These are phyloP conservation scores for Aphanomyces stellatus DNA, from an alignment of 352 stramenopile genomes.

Conservation along the genomic window DNA sequence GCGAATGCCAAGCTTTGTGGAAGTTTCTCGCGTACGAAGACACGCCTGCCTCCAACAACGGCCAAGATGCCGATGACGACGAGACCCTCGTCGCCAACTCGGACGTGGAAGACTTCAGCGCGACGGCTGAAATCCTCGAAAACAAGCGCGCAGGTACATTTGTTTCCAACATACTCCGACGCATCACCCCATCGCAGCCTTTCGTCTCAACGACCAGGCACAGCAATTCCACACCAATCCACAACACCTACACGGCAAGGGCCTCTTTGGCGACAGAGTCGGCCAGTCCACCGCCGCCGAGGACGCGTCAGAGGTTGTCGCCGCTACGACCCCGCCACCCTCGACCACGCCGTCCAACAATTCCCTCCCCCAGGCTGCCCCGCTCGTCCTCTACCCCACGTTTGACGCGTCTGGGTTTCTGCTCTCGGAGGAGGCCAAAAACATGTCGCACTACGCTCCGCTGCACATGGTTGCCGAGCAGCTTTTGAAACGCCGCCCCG, in stretches of 20 bases:
- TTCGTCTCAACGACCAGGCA: too few relatives aligned
- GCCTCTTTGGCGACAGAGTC: too few relatives aligned
- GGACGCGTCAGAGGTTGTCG: too few relatives aligned
- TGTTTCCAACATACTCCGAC: background rate
- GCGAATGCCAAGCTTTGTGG: slow-evolving; percentile 51
- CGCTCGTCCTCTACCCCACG: background rate
- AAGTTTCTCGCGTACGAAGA: slow-evolving; percentile 67
- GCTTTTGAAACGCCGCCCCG: background rate
- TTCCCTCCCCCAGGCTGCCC: background rate
- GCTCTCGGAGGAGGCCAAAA: background rate
- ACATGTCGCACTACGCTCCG: background rate
- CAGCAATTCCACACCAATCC: background rate
- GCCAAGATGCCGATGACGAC: slow-evolving; percentile 6
- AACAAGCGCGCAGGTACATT: background rate
- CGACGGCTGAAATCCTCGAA: slow-evolving; percentile 3
- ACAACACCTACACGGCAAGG: background rate
- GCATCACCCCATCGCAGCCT: too few relatives aligned
- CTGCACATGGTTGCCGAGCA: slow-evolving; percentile 12
- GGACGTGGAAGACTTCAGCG: slow-evolving; percentile 39
- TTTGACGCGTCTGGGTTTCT: slow-evolving; percentile 5
- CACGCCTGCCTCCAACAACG: background rate
- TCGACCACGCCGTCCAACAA: background rate
- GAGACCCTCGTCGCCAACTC: slow-evolving; percentile 40
- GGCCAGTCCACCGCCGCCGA: too few relatives aligned
- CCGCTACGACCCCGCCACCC: too few relatives aligned